Evolutionary conservation across 148 eudicot genomes (phyloP), one percentile per base, ranked within the genome.

Genomic region (Bassia scoparia): DNA sequence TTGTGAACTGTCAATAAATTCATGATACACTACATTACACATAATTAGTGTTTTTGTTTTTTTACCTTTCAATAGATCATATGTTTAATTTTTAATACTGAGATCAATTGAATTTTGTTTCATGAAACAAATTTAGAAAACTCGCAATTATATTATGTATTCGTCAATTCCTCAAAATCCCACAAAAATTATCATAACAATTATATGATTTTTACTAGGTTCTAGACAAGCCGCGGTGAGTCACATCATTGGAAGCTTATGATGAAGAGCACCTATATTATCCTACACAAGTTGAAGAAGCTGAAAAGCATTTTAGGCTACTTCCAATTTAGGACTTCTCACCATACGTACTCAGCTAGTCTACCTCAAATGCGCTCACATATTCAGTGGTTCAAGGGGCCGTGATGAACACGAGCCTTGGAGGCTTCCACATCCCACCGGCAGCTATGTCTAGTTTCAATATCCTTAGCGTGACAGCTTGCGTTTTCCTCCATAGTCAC

Each of bases 331-430:
- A 93, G 97, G 56, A n/a, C n/a, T 89, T 14, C 89, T 93, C 77
- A 91, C 97, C 44, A 87, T 91, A 29, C 87, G 49, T 91, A 87
- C 79, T 91, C 97, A 14, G 91, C n/a, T 91, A 68, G 86, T 91
- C 37, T 89, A 86, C 86, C 97, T 53, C 97, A 91, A 73, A 89
- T 84, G 97, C 83, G 88, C 0, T 89, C 97, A 0, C 83, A n/a
- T 91, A 24, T 91, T 91, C 48, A n/a, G 97, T 91, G 7, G 97
- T 81, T 69, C 97, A 90, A 85, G 97, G 93, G 10, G 97, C 89
- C 24, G 88, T 83, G 23, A 91, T 91, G 97, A 83, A 81, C 55
- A 80, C 82, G 5, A 84, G 73, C 30, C 29, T 85, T 18, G 68
- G 85, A 46, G 44, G 26, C 43, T 90, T 88, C 66, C 82, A 77